These are phyloP conservation scores for Microbotryum silenes-acaulis DNA, from an alignment of 1,284 basidiomycete genomes.

Conservation along the genomic window DNA sequence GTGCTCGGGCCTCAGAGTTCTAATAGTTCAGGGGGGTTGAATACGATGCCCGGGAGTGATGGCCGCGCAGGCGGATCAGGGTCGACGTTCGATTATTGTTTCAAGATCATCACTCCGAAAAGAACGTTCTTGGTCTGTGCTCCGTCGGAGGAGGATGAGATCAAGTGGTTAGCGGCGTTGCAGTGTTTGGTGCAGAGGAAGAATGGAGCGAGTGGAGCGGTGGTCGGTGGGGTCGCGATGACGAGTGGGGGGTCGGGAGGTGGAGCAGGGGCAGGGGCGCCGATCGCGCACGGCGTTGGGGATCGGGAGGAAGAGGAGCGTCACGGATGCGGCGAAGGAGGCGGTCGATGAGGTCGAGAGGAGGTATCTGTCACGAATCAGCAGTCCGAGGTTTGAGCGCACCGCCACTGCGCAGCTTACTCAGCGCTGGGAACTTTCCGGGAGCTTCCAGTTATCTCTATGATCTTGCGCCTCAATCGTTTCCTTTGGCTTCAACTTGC, in stretches of 20 bases:
- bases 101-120: slow-evolving; percentile 95
- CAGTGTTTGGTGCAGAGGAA: slow-evolving; percentile 61
- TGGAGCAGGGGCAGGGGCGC: background rate
- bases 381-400: no score
- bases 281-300: background rate
- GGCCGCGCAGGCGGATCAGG: background rate
- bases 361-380: background rate
- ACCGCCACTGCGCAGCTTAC: no score
- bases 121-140: slow-evolving; percentile 82
- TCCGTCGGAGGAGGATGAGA: slow-evolving; percentile 94
- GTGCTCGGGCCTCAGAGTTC: no score
- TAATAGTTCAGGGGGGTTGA: background rate
- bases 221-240: background rate
- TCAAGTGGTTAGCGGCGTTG: slow-evolving; percentile 92
- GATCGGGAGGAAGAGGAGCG: slow-evolving; percentile 21
- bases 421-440: no score
- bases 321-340: slow-evolving; percentile 27
- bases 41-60: background rate
- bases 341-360: slow-evolving; percentile 28
- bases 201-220: background rate
- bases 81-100: slow-evolving; percentile 52
- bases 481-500: no score
- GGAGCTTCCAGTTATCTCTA: no score
- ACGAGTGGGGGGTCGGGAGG: background rate
- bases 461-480: no score